phyloP scores from a whole-genome alignment of 2,329 filamentous ascomycete species.

The Pseudopithomyces maydicus region DNA sequence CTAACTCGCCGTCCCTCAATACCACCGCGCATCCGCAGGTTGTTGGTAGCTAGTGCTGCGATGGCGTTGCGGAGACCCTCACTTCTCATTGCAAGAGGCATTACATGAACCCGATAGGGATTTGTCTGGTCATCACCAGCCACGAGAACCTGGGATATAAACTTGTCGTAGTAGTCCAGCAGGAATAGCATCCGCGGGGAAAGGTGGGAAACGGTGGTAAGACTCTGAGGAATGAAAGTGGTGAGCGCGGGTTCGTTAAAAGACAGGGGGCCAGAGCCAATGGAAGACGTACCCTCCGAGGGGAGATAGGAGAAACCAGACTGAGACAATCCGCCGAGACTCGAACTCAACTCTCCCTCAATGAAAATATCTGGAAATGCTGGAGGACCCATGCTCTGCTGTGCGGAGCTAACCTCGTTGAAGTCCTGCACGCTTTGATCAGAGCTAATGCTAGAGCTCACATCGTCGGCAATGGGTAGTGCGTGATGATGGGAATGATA shows the following conservation, averaged over 20 bases:
- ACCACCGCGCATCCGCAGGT: constrained; percentile 81
- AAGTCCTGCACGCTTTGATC: constrained; percentile 52
- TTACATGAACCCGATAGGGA: constrained; percentile 82
- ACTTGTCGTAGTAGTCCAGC: constrained; percentile 91
- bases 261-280: constrained; percentile 44
- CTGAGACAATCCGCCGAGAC: constrained; percentile 42
- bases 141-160: constrained; percentile 89
- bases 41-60: constrained; percentile 86
- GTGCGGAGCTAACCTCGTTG: constrained; percentile 44
- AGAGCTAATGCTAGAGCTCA: constrained; percentile 54
- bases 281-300: constrained; percentile 48
- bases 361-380: constrained; percentile 45
- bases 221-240: constrained; percentile 50
- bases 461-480: constrained; percentile 45
- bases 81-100: constrained; percentile 77
- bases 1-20: constrained; percentile 54
- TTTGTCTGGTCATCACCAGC: constrained; percentile 84
- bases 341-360: constrained; percentile 46
- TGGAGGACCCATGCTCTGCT: constrained; percentile 41
- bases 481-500: constrained; percentile 43
- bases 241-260: constrained; percentile 46
- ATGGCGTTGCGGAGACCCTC: constrained; percentile 90
- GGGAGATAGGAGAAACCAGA: constrained; percentile 47
- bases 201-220: constrained; percentile 61
- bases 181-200: constrained; percentile 84